phyloP scores from a whole-genome alignment of 805 yeast genomes.

The Metschnikowia picachoensis region DNA sequence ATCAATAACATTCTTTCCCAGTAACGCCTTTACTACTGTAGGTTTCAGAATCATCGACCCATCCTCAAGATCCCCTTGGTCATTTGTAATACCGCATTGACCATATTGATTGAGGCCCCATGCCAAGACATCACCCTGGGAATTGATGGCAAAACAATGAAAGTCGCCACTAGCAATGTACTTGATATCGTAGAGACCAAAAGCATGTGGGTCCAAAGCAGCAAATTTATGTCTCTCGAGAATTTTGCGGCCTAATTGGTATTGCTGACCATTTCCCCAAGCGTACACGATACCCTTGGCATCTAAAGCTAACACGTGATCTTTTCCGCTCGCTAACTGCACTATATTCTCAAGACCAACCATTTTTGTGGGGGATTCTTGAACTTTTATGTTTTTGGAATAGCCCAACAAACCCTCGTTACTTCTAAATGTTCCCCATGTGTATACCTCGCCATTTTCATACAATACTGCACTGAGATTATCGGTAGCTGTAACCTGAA shows the following conservation, averaged over 20 bases:
- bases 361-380: slow-evolving; percentile 63
- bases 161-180: slow-evolving; percentile 91
- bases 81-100: slow-evolving; percentile 72
- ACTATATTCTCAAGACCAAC: slow-evolving; percentile 61
- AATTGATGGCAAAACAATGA: slow-evolving; percentile 89
- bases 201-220: slow-evolving; percentile 75
- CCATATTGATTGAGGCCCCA: slow-evolving; percentile 99
- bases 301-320: slow-evolving; percentile 83
- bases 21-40: slow-evolving; percentile 62
- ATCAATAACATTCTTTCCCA: slow-evolving; percentile 50
- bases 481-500: slow-evolving; percentile 88
- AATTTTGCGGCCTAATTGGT: slow-evolving; percentile 84
- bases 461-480: slow-evolving; percentile 79
- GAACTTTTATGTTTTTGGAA: slow-evolving; percentile 58
- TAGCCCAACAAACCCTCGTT: slow-evolving; percentile 91
- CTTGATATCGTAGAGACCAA: slow-evolving; percentile 75
- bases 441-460: slow-evolving; percentile 82
- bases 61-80: slow-evolving; percentile 72
- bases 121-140: slow-evolving; percentile 63
- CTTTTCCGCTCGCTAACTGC: slow-evolving; percentile 89
- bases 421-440: slow-evolving; percentile 97
- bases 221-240: slow-evolving; percentile 72
- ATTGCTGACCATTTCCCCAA: slow-evolving; percentile 97
- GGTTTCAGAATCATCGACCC: slow-evolving; percentile 81
- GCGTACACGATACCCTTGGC: slow-evolving; percentile 83